Base-by-base conservation (phyloP, 768 basidiomycete species). In the Coprinellus micaceus region DNA sequence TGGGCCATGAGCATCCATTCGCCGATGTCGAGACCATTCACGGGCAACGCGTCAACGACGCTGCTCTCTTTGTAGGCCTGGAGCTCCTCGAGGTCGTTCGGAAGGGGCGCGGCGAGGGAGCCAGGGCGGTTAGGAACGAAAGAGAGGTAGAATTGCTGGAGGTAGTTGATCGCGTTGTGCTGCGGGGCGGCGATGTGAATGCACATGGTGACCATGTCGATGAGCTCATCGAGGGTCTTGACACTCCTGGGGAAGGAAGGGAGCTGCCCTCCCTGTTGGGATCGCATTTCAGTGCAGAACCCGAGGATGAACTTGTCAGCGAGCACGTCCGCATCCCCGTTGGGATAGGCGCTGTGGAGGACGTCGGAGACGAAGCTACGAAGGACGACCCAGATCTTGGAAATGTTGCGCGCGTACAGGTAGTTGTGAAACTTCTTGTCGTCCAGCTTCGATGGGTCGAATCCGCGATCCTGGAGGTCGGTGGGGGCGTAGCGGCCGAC, bases 81-180 rank as follows among this genome's bases (percentile, higher is more conserved):
- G 30, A 70, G 62, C 29, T 66, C 52, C 10, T 36, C 19, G 30
- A 69, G 44, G 12, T 61, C 54, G n/a, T 46, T 50, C 6, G 69
- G 69, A 43, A 67, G 60, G 5, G 62, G 66, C 11, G 54, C 30
- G 51, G 59, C 65, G 19, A 71, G 63, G 11, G 69, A 58, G 1
- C 67, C 61, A 12, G 69, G 69, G 43, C 65, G 68, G 59, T 71
- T 71, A 11, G 67, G 67, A 49, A 71, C 62, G 41, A 69, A 71
- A 12, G 67, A 65, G 58, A 64, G 66, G 58, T 71, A 71, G 52
- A 67, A 71, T 53, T 71, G 69, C 56, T 71, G 69, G 22, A 71
- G 63, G 52, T 69, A 71, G 54, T 71, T 71, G 56, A 71, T 66
- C 2, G 69, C 69, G 26, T 69, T 71, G 52, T 71, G 69, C 57